Conservation (phyloP, 2,329 filamentous ascomycete genomes). For the Huntiella savannae region DNA sequence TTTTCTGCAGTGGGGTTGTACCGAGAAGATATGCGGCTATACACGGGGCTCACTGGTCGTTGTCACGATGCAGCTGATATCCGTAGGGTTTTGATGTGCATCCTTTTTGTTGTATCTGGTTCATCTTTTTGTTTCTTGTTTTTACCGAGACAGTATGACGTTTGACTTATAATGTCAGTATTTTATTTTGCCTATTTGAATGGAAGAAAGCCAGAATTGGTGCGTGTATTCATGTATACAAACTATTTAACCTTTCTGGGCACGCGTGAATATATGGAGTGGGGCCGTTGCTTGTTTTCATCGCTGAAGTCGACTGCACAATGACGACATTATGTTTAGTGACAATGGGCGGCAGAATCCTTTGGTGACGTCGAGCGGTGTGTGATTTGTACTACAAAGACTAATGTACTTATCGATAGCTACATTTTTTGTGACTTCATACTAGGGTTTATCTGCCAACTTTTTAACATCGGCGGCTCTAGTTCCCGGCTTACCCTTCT, state of each 20-base stretch:
- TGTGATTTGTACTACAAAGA: not conserved
- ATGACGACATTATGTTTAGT: not conserved
- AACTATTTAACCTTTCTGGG: not conserved
- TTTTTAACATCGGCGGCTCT: too few species aligned
- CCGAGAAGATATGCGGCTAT: not conserved
- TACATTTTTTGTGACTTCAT: too few species aligned
- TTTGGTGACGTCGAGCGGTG: not conserved
- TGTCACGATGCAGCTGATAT: slow-evolving; percentile 8
- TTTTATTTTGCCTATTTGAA: not conserved
- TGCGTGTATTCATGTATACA: not conserved
- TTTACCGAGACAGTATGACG: slow-evolving; percentile 1
- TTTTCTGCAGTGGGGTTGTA: not conserved
- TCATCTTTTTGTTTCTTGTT: slow-evolving; percentile 12
- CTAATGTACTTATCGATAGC: too few species aligned
- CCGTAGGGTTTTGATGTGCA: not conserved
- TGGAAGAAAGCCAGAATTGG: not conserved
- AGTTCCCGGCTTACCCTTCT: too few species aligned
- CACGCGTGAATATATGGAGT: not conserved
- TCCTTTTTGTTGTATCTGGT: slow-evolving; percentile 12
- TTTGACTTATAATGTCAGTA: slow-evolving; percentile 14
- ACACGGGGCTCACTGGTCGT: not conserved
- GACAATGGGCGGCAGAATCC: not conserved
- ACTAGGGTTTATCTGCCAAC: too few species aligned
- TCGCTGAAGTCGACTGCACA: not conserved
- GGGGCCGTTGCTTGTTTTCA: not conserved